phyloP scores from a whole-genome alignment of 1,284 basidiomycete genomes.

The Rhodofomes roseus region DNA sequence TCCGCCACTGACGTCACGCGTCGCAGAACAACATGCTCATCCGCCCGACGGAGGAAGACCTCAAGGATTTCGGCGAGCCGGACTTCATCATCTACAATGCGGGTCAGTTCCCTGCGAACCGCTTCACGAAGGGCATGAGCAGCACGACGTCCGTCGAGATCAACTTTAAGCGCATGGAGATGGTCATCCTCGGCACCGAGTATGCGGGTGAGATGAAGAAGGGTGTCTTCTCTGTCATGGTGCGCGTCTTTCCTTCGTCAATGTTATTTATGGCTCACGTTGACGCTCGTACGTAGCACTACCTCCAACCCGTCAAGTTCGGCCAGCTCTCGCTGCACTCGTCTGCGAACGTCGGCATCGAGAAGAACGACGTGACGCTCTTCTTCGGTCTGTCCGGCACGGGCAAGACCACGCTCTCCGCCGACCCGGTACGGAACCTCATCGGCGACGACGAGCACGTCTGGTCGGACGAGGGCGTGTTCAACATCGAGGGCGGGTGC shows the following conservation, averaged over 20 bases:
- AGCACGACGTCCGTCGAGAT: conserved; percentile 98
- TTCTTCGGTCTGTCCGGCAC: conserved; percentile 99
- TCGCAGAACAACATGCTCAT: conserved; percentile 97
- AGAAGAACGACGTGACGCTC: conserved; percentile 90
- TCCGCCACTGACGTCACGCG: conserved; percentile 8
- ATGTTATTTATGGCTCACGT: not conserved
- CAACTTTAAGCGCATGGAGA: conserved; percentile 99
- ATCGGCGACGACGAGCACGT: conserved; percentile 99
- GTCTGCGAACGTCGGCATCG: conserved; percentile 94
- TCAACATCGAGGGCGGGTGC: conserved; percentile 99
- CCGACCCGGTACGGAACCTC: conserved; percentile 86
- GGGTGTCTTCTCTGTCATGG: conserved; percentile 99
- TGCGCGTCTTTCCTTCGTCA: conserved; percentile 23
- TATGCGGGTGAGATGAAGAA: conserved; percentile 99
- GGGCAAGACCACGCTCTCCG: conserved; percentile 96
- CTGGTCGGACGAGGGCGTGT: conserved; percentile 96
- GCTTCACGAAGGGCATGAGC: conserved; percentile 99
- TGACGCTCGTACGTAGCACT: conserved; percentile 61
- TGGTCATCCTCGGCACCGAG: conserved; percentile 99
- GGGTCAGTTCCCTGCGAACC: conserved; percentile 99
- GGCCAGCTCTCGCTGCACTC: conserved; percentile 98
- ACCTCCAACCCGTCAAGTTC: conserved; percentile 98
- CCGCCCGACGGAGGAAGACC: conserved; percentile 93
- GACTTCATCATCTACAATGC: conserved; percentile 99
- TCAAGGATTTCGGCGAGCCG: conserved; percentile 94